phyloP scores from a whole-genome alignment of 805 yeast species.

The Ogataea minuta region DNA sequence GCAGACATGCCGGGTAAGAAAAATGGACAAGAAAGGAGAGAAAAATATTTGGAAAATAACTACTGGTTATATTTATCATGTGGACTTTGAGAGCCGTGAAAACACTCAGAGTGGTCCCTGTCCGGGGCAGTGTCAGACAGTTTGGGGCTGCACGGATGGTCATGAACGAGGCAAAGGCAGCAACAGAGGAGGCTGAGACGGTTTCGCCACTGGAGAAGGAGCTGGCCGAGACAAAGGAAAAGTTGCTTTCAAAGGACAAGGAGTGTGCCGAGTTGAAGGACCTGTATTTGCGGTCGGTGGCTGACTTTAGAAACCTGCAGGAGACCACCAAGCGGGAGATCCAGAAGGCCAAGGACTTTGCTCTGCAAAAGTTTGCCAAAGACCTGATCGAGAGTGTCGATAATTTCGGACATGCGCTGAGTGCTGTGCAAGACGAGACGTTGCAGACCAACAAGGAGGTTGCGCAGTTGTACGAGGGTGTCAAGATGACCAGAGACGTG shows the following conservation, averaged over 20 bases:
- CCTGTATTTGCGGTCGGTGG: conserved; percentile 76
- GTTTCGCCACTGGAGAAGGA: conserved; percentile 31
- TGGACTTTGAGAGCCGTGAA: conserved; percentile 6
- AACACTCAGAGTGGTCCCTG: conserved; percentile 3
- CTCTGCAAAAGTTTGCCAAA: conserved; percentile 86
- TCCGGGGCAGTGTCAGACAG: conserved; percentile 16
- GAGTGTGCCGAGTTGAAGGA: conserved; percentile 83
- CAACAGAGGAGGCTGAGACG: conserved; percentile 13
- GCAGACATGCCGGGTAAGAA: conserved; percentile 15
- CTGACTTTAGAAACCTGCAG: conserved; percentile 91
- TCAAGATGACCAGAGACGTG: conserved; percentile 82
- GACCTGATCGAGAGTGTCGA: conserved; percentile 88
- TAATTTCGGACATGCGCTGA: conserved; percentile 83
- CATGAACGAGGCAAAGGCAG: conserved; percentile 31
- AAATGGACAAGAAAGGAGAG: conserved; percentile 2
- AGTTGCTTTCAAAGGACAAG: conserved; percentile 59
- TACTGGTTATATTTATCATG: not conserved
- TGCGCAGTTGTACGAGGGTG: conserved; percentile 79
- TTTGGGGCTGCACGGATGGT: conserved; percentile 22
- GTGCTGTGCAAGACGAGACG: conserved; percentile 65
- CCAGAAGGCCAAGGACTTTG: conserved; percentile 85
- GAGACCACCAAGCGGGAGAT: conserved; percentile 85
- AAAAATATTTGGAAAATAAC: conserved; percentile 2
- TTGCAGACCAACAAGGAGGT: conserved; percentile 60
- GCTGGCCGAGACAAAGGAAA: conserved; percentile 45